A percentile compares a stretch with the other conserved stretches of the same genome.
Evolutionary conservation across 2,329 filamentous ascomycete species (phyloP).

Genomic region (Cytospora chrysosperma): DNA sequence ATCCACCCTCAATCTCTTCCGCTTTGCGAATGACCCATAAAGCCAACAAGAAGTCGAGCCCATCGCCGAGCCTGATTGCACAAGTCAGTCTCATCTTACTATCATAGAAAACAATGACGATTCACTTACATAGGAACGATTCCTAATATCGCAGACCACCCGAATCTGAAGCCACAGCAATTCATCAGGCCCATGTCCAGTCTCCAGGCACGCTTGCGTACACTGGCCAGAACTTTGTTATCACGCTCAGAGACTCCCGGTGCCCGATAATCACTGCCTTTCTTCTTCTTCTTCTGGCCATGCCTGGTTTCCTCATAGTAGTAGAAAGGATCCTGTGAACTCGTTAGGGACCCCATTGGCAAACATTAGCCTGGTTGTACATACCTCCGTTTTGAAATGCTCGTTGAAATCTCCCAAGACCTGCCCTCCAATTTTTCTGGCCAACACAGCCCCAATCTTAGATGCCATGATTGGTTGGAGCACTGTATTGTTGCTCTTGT

Average conservation of each 20-base stretch:
- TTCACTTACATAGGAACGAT: slow-evolving; percentile 74
- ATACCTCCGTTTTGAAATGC: slow-evolving; percentile 30
- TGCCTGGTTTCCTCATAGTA: slow-evolving; percentile 61
- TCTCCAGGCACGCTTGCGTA: slow-evolving; percentile 80
- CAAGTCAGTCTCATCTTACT: slow-evolving; percentile 29
- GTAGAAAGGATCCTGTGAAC: slow-evolving; percentile 81
- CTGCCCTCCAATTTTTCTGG: background rate
- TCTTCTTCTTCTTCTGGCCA: slow-evolving; percentile 19
- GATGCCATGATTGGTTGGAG: background rate
- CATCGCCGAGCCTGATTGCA: slow-evolving; percentile 65
- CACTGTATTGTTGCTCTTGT: background rate
- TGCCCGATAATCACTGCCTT: slow-evolving; percentile 66
- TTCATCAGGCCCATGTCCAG: slow-evolving; percentile 84
- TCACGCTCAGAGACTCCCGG: slow-evolving; percentile 82
- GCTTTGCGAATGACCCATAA: slow-evolving; percentile 70
- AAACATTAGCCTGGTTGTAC: background rate
- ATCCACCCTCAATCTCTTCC: slow-evolving; percentile 71
- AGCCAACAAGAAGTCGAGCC: slow-evolving; percentile 70
- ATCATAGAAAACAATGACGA: background rate
- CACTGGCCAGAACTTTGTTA: slow-evolving; percentile 75
- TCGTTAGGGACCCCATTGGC: background rate
- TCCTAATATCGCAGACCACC: slow-evolving; percentile 85
- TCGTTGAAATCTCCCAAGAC: slow-evolving; percentile 18
- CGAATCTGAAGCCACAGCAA: slow-evolving; percentile 78
- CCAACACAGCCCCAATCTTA: background rate